Conservation (phyloP, 177 flowering plant species). For the Vitis hybrid region DNA sequence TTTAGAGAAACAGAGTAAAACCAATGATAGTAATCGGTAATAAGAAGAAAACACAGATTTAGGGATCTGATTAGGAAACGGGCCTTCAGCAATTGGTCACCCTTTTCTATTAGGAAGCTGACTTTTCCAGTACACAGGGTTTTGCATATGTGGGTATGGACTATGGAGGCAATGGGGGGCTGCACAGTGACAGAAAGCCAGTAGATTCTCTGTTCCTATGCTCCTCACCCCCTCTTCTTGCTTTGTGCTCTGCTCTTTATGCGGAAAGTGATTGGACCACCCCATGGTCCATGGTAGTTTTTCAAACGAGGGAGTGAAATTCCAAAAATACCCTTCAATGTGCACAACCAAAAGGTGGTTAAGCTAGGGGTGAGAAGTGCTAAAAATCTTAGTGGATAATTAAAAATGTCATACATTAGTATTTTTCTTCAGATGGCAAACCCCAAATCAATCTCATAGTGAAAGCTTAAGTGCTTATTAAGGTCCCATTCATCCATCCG, state of each 20-base stretch:
- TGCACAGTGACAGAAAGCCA: background rate
- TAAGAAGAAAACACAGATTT: background rate
- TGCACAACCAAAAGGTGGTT: too few relatives aligned
- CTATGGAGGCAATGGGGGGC: background rate
- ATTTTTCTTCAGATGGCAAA: too few relatives aligned
- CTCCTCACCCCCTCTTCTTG: background rate
- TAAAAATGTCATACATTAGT: too few relatives aligned
- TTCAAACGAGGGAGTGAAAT: too few relatives aligned
- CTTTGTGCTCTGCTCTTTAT: background rate
- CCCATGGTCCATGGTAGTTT: background rate
- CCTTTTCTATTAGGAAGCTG: background rate
- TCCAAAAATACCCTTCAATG: too few relatives aligned
- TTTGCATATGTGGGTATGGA: background rate
- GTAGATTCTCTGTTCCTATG: background rate
- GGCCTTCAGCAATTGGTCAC: too few relatives aligned
- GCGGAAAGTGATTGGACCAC: background rate
- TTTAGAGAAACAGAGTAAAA: background rate
- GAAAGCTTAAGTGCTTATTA: too few relatives aligned
- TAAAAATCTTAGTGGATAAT: too few relatives aligned
- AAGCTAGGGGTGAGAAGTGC: too few relatives aligned
- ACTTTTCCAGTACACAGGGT: background rate
- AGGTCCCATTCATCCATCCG: too few relatives aligned
- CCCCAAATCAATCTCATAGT: too few relatives aligned
- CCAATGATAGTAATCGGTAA: too few relatives aligned
- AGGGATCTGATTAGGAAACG: background rate